Evolutionary conservation across 176 grass and related monocot genomes (phyloP), one percentile per base, ranked within the genome.

Genomic region (Zizania latifolia): DNA sequence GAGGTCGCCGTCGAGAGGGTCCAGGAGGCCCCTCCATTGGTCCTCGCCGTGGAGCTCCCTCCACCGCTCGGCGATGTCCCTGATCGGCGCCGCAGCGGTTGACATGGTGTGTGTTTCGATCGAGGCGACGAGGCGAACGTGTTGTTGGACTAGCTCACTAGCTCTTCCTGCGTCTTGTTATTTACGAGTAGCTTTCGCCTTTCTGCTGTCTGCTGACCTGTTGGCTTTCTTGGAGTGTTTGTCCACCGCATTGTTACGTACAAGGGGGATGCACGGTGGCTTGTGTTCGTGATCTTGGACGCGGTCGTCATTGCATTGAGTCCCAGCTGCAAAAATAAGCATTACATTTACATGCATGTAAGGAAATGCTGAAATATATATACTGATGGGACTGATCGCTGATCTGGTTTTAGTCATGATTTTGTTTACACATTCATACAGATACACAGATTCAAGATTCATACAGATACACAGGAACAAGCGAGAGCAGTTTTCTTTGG

Each of bases 1-100:
- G 56, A 91, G 81, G 58, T 91, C 84, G 29, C 33, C 14, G 58
- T 87, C 84, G 33, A 87, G 65, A 15, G 84, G 81, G 33, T 74
- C 84, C n/a, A 85, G 39, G 62, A 91, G 77, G 21, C 84, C 81
- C 14, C 76, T 83, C 88, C 88, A 87, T 11, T 81, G 39, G 28
- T 81, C 57, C 48, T 77, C 15, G 23, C 81, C 89, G 13, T 84
- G 82, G 71, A 87, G 55, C 71, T 82, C 77, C 38, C 66, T 74
- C 84, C 84, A 87, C 41, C 84, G 81, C 58, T 69, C 67, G 6
- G 89, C 81, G 10, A 84, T 84, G 75, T 36, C 62, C 19, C 76
- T 36, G 6, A 3, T 64, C 61, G 23, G 65, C 12, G 26, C 19
- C 12, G 26, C 19, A 0, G 6, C 3, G 23, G 37, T 27, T 15